Base-by-base conservation (phyloP, 2,329 filamentous ascomycete genomes). In the Alternaria atra region DNA sequence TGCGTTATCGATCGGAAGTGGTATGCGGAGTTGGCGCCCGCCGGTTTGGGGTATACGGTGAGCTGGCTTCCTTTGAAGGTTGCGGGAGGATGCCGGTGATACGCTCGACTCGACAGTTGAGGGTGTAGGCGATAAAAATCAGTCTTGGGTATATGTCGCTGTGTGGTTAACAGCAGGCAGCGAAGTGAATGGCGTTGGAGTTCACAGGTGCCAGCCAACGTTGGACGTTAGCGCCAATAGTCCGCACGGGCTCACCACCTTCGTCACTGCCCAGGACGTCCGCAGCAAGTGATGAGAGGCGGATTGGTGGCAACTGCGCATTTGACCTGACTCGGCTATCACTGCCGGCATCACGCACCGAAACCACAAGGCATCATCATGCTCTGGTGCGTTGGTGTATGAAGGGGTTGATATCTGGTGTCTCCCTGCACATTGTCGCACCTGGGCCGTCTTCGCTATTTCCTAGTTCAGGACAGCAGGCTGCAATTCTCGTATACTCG, bases 11-110 rank as follows among this genome's bases (percentile, higher is more conserved):
- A 56, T 56, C 35, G 62, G 61, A 40, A n/a, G 53, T 66, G 67
- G 60, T 55, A 8, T 67, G 69, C 63, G 65, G 66, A 61, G 66
- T 64, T 66, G 34, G 69, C 67, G 70, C 68, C 67, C 71, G 70
- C 70, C 64, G 65, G 55, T 42, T 52, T 35, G 57, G 62, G 51
- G 63, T 48, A 17, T 58, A 30, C 55, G 61, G 53, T 63, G 53
- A 46, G 60, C 55, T 65, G 50, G 64, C 43, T 40, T 43, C 25
- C 37, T 17, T 42, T 32, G 29, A 52, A 32, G 35, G 35, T 44
- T 23, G 58, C 40, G 17, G 32, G 42, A 30, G 40, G 34, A 47
- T 42, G 56, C 25, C 17, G 39, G 60, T 25, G 32, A 17, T 34
- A 47, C 34, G 42, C 34, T 50, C 42, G 53, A 42, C n/a, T 23